Evolutionary conservation across 1,284 basidiomycete species (phyloP).

Genomic region (Microbotryum silenes-acaulis): DNA sequence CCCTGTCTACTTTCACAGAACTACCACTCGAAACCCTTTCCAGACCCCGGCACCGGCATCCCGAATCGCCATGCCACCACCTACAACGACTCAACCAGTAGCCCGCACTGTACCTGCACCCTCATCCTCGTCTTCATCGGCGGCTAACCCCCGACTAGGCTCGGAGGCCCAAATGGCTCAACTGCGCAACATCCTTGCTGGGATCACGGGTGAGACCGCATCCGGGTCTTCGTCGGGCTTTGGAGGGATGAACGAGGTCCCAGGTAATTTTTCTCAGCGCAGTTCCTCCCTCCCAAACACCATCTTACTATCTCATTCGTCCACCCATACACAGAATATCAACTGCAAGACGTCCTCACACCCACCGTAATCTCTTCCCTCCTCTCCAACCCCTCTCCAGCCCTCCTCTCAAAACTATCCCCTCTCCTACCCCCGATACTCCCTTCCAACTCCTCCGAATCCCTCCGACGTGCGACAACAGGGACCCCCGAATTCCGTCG

Average conservation of each 20-base stretch:
- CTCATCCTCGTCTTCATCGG: background rate
- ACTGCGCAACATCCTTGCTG: constrained; percentile 18
- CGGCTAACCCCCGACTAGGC: background rate
- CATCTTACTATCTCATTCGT: constrained; percentile 3
- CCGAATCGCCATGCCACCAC: background rate
- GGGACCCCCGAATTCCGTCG: constrained; percentile 27
- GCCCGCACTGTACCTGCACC: background rate
- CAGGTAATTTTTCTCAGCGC: constrained; percentile 1
- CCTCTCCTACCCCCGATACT: constrained; percentile 28
- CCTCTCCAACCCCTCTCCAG: constrained; percentile 18
- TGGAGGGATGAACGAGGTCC: background rate
- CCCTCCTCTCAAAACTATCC: constrained; percentile 21
- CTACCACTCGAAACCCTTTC: background rate
- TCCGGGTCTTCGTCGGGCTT: background rate
- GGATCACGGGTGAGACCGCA: background rate
- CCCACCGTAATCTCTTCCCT: constrained; percentile 23
- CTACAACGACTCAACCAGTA: background rate
- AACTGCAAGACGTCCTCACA: constrained; percentile 32
- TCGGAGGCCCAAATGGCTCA: constrained; percentile 12
- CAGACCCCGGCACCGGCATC: background rate
- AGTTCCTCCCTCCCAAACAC: background rate
- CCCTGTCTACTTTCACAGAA: background rate
- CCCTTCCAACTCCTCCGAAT: constrained; percentile 11
- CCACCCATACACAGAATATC: constrained; percentile 7
- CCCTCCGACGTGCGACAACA: constrained; percentile 20